Evolutionary conservation across 306 rosid genomes (phyloP).

Genomic region (Glycine soja): DNA sequence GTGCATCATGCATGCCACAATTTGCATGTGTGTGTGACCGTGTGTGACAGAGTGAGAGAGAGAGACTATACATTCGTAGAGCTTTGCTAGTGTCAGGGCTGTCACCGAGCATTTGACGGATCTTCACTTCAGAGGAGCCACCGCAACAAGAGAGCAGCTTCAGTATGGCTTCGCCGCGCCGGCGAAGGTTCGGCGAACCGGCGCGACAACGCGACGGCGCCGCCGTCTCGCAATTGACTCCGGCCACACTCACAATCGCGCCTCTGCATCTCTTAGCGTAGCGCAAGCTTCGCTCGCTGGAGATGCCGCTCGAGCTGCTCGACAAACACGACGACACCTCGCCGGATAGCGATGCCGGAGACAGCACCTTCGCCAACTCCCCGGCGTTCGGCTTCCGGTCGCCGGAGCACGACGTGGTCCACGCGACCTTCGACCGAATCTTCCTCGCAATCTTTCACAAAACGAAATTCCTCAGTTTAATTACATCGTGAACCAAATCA

Average conservation of each 20-base stretch:
- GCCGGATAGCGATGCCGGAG: conserved; percentile 54
- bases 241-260: conserved; percentile 41
- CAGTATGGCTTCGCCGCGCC: conserved; percentile 78
- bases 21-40: not conserved
- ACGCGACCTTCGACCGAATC: conserved; percentile 68
- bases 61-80: conserved; percentile 73
- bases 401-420: conserved; percentile 52
- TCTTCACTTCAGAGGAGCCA: conserved; percentile 72
- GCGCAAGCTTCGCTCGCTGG: conserved; percentile 64
- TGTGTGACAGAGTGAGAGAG: conserved; percentile 25
- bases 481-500: not conserved
- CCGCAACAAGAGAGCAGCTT: conserved; percentile 65
- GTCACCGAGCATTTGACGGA: conserved; percentile 85
- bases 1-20: conserved; percentile 2
- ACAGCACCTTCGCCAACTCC: conserved; percentile 31
- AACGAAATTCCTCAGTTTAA: conserved; percentile 21
- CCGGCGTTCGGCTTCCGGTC: conserved; percentile 39
- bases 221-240: conserved; percentile 21
- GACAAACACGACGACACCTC: conserved; percentile 73
- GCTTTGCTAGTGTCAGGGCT: conserved; percentile 99
- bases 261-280: conserved; percentile 46
- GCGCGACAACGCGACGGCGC: not conserved
- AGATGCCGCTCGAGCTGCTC: conserved; percentile 60
- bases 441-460: conserved; percentile 67
- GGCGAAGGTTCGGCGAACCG: conserved; percentile 59